These are phyloP conservation scores for Botrytis squamosa DNA, from an alignment of 2,329 filamentous ascomycete species.

Conservation along the genomic window DNA sequence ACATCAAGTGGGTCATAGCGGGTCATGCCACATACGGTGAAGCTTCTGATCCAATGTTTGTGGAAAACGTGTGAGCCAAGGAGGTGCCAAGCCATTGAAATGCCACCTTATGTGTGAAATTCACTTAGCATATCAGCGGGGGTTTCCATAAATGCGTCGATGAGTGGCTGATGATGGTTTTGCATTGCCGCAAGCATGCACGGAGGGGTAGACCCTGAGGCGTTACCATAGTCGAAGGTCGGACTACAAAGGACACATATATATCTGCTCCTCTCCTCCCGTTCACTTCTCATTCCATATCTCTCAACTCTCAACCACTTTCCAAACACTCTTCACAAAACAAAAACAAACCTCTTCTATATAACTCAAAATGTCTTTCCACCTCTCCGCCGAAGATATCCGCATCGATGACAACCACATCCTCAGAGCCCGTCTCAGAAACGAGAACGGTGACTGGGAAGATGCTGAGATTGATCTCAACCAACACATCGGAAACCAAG, in stretches of 20 bases:
- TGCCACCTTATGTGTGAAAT: not conserved
- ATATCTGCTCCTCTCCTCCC: not conserved
- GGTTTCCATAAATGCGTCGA: not conserved
- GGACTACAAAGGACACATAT: constrained; percentile 13
- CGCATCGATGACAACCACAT: constrained; percentile 50
- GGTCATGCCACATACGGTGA: constrained; percentile 5
- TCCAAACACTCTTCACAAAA: not conserved
- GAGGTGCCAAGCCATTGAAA: constrained; percentile 4
- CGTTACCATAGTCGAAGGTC: not conserved
- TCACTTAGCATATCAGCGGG: not conserved
- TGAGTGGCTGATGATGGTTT: constrained; percentile 9
- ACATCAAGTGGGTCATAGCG: not conserved
- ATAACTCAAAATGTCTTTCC: constrained; percentile 52
- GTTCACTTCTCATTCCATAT: not conserved
- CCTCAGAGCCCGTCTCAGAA: constrained; percentile 50
- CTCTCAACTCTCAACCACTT: not conserved
- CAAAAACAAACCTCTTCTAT: constrained; percentile 36
- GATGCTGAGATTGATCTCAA: constrained; percentile 53
- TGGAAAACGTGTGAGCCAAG: constrained; percentile 16
- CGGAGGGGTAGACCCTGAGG: constrained; percentile 16
- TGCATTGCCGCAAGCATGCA: constrained; percentile 1
- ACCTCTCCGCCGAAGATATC: constrained; percentile 49
- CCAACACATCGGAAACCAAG: constrained; percentile 53
- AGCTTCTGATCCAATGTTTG: constrained; percentile 12
- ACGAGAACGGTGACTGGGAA: constrained; percentile 44